These are phyloP conservation scores for Diphasiastrum complanatum DNA, from an alignment of 83 land plant species.

Conservation along the genomic window DNA sequence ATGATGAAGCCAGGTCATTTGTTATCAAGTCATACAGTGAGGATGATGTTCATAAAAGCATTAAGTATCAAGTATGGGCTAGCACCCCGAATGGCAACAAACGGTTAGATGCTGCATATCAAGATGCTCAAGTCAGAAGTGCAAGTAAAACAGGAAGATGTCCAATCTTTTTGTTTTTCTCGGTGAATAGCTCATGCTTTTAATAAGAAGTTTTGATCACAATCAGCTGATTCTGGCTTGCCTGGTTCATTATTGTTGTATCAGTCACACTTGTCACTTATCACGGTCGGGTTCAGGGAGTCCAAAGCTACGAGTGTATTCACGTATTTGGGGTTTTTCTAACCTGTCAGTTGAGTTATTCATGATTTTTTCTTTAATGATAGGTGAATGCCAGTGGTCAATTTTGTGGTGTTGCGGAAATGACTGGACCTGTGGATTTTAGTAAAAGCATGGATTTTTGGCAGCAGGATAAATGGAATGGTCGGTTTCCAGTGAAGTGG, in stretches of 20 bases:
- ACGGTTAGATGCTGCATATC: slow-evolving; percentile 56
- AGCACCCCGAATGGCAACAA: slow-evolving; percentile 70
- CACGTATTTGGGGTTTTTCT: no score
- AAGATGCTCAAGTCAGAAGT: slow-evolving; percentile 38
- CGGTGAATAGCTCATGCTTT: no score
- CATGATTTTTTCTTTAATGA: not conserved
- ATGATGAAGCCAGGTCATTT: slow-evolving; percentile 61
- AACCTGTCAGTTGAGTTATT: no score
- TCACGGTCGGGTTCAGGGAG: not conserved
- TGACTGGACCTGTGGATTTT: slow-evolving; percentile 84
- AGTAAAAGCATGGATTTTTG: slow-evolving; percentile 65
- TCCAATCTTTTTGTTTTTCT: slow-evolving; percentile 72
- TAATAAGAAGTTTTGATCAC: slow-evolving; percentile 19
- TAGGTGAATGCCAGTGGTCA: slow-evolving; percentile 89
- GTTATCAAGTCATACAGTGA: slow-evolving; percentile 88
- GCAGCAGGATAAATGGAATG: slow-evolving; percentile 97
- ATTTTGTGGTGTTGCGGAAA: slow-evolving; percentile 85
- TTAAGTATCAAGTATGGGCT: slow-evolving; percentile 82
- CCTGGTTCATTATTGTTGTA: slow-evolving; percentile 2
- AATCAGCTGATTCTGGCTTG: not conserved
- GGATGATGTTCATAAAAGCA: slow-evolving; percentile 88
- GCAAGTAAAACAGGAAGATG: slow-evolving; percentile 26
- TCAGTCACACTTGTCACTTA: not conserved
- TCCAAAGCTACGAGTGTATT: no score
- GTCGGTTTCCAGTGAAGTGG: slow-evolving; percentile 82